phyloP scores from a whole-genome alignment of 768 basidiomycete genomes.

The Termitomyces sp. region DNA sequence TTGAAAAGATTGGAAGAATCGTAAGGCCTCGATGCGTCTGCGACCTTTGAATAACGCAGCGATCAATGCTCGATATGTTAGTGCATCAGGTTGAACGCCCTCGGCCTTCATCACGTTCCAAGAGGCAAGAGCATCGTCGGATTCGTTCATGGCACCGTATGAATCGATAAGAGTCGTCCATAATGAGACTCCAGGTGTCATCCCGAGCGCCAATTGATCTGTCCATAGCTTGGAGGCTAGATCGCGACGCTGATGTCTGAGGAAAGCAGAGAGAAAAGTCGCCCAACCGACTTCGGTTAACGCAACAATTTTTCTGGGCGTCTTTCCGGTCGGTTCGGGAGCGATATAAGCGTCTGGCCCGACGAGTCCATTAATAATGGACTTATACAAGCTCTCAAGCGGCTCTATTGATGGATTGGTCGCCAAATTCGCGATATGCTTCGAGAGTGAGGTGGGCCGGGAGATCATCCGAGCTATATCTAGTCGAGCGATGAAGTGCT shows the following conservation, averaged over 20 bases:
- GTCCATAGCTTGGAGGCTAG: conserved; percentile 65
- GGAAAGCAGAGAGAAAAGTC: conserved; percentile 61
- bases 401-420: conserved; percentile 22
- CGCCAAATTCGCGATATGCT: conserved; percentile 46
- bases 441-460: conserved; percentile 44
- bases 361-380: conserved; percentile 46
- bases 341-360: conserved; percentile 55
- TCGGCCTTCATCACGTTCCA: conserved; percentile 65
- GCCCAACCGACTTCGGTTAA: conserved; percentile 62
- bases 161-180: conserved; percentile 75
- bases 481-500: conserved; percentile 44
- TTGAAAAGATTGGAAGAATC: conserved; percentile 49
- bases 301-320: conserved; percentile 37
- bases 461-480: conserved; percentile 47
- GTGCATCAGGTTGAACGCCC: conserved; percentile 53
- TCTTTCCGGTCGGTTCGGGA: conserved; percentile 31
- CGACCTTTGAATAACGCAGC: conserved; percentile 52
- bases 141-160: conserved; percentile 47
- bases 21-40: conserved; percentile 47
- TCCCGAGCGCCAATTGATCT: conserved; percentile 49
- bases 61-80: conserved; percentile 70
- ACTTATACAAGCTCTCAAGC: conserved; percentile 47
- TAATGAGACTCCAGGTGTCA: conserved; percentile 49
- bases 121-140: conserved; percentile 48
- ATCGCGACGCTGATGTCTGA: conserved; percentile 50